Conservation (phyloP, 805 yeast genomes). For the Ogataea trehalophila region DNA sequence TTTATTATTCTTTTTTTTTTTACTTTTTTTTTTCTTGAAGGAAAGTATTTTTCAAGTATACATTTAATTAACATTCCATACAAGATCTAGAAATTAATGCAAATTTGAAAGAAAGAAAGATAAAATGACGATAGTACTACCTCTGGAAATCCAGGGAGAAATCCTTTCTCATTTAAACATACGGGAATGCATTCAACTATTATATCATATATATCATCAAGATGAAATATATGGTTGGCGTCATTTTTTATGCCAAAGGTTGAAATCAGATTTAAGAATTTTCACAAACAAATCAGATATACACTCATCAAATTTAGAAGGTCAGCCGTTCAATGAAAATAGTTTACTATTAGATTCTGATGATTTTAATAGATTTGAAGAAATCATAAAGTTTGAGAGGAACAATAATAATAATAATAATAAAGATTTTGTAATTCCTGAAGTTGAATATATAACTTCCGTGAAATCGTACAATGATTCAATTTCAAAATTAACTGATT, state of each 20-base stretch:
- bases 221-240: constrained; percentile 8
- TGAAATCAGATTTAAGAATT: constrained; percentile 3
- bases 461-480: background rate
- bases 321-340: constrained; percentile 1
- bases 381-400: constrained; percentile 1
- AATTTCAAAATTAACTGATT: background rate
- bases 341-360: constrained; percentile 5
- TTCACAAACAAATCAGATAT: constrained; percentile 6
- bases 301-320: background rate
- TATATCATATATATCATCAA: constrained; percentile 1
- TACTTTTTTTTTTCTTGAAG: no score
- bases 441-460: constrained; percentile 6
- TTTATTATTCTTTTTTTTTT: no score
- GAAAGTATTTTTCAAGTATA: no score
- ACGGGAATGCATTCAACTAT: constrained; percentile 5
- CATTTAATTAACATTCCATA: no score
- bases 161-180: constrained; percentile 5
- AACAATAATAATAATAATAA: background rate
- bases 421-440: background rate
- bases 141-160: constrained; percentile 10
- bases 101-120: background rate
- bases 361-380: constrained; percentile 1
- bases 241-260: constrained; percentile 3
- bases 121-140: background rate
- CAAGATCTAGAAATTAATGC: background rate